Base-by-base conservation (phyloP, 305 asterid species). In the Coffea humblotiana region DNA sequence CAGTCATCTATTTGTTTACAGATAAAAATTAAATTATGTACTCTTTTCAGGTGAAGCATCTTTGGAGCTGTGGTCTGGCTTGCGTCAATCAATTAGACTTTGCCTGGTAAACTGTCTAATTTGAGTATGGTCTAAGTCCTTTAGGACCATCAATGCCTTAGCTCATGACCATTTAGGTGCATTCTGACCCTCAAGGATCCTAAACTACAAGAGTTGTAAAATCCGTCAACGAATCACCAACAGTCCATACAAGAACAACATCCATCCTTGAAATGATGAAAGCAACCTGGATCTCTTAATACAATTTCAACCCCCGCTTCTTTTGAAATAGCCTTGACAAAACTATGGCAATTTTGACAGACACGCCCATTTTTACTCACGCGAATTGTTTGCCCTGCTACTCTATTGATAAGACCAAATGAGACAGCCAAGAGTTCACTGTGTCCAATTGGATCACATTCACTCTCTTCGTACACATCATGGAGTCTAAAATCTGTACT, bases 221-320 rank as follows among this genome's bases (percentile, higher is more conserved):
- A 7, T 27, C 14, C 12, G 23, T 2, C 8, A 12, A 16, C 43
- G n/a, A 54, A 49, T 82, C 77, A 79, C 81, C 83, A 84, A 29
- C 72, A 70, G 63, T 81, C 83, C 52, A 71, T 68, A 47, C 87
- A 84, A 47, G 87, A 84, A 83, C 87, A 84, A 29, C 27, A 14
- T 74, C 87, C 87, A 74, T 75, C 75, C 54, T 68, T 84, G 71
- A 84, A 84, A 79, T 84, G 87, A 63, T 84, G 87, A 54, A 84
- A 84, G 47, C 83, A 75, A 64, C 40, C 70, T 25, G 77, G 80
- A 43, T 84, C 87, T 79, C 65, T 71, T 2, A 81, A 43, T 10
- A 84, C 56, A n/a, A 84, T 84, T 79, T 84, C 87, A 27, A 70
- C 58, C 63, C 29, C 79, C 14, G 75, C 72, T 27, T 75, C 75